Base-by-base conservation (phyloP, 306 rosid genomes). In the Carpinus fangiana region DNA sequence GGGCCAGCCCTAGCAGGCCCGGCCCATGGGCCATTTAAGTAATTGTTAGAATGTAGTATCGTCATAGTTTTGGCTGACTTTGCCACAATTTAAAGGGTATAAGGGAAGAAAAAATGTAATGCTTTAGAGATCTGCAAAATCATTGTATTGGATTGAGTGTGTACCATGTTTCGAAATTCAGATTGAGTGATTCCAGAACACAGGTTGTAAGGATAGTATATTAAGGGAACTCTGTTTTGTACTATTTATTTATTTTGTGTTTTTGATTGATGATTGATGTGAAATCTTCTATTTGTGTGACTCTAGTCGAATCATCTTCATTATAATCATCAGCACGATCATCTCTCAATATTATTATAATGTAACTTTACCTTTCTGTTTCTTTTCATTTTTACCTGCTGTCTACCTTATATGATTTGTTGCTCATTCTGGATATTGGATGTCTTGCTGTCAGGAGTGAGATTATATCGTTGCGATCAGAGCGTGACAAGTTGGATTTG, bases 401-500 rank as follows among this genome's bases (percentile, higher is more conserved):
- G 28, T 62, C 43, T 4, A 28, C 75, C 28, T 81, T 41, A 34
- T 73, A 68, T 47, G 47, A 12, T 60, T 50, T 16, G 38, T 73
- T 73, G 23, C 36, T 66, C 16, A 34, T 18, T 69, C 26, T 12
- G 59, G 21, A 12, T 54, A 7, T 12, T 47, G 66, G 78, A 48
- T 72, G 34, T 78, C 75, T 51, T 46, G 17, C 80, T 52, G 20
- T 73, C 80, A 95, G 99, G 93, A 83, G 86, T 23, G 96, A 93
- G 84, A 83, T 90, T 43, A 84, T 88, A 81, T 53, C 79, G 31
- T 79, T 93, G 53, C 86, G 90, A 65, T 84, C 98, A 53, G 98
- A 91, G 68, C 90, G 96, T 80, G 97, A 91, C 79, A 91, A 95
- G 82, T 78, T 83, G 69, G 84, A 76, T 46, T 88, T 90, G 43